These are phyloP conservation scores for Lachancea meyersii DNA, from an alignment of 805 yeast species.

Conservation along the genomic window DNA sequence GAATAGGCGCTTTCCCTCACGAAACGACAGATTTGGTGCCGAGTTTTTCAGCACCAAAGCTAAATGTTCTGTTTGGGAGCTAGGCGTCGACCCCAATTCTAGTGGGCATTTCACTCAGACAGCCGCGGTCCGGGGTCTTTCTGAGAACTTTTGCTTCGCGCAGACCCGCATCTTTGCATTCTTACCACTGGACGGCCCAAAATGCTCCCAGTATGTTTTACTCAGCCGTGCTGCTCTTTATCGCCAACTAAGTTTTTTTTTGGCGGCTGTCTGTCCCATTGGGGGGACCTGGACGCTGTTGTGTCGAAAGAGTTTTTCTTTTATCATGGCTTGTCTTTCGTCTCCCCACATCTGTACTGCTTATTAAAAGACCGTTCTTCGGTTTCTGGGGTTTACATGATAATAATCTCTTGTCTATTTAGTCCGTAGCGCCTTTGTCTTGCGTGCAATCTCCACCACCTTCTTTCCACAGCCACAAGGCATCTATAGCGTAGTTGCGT, in stretches of 20 bases:
- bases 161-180: neutral
- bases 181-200: no score
- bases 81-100: slow-evolving; percentile 1
- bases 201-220: neutral
- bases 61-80: neutral
- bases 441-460: slow-evolving; percentile 37
- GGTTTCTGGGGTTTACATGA: slow-evolving; percentile 5
- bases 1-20: neutral
- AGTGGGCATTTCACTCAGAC: neutral
- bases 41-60: slow-evolving; percentile 2
- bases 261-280: neutral
- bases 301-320: slow-evolving; percentile 5
- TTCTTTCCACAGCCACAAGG: slow-evolving; percentile 80
- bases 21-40: neutral
- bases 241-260: neutral
- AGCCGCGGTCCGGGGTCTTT: slow-evolving; percentile 1
- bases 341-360: neutral
- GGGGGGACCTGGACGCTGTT: neutral
- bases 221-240: neutral
- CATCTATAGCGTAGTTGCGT: slow-evolving; percentile 78
- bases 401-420: neutral
- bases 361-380: neutral
- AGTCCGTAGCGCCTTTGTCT: slow-evolving; percentile 1
- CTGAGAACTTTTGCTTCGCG: neutral
- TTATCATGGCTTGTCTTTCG: neutral